These are phyloP conservation scores for Aureobasidium sp. DNA, from an alignment of 2,329 filamentous ascomycete species.

Conservation along the genomic window DNA sequence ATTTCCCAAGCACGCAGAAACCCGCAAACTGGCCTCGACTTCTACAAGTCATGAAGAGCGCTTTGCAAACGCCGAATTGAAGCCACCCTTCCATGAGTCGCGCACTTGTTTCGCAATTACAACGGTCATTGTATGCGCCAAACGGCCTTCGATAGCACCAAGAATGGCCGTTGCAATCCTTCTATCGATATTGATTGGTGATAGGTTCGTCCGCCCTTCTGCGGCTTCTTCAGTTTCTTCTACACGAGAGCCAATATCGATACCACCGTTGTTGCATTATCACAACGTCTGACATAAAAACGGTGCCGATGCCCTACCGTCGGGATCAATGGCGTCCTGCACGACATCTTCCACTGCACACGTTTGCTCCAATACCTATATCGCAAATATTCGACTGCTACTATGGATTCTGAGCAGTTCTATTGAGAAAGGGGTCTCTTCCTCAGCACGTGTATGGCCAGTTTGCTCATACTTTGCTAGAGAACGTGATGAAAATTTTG, in stretches of 20 bases:
- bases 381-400: neutral
- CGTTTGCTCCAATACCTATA: conserved; percentile 10
- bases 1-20: neutral
- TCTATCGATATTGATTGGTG: conserved; percentile 14
- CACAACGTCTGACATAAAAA: conserved; percentile 10
- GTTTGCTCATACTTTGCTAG: neutral
- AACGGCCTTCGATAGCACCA: conserved; percentile 15
- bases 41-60: neutral
- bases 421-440: neutral
- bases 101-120: conserved; percentile 3
- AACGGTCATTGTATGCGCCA: conserved; percentile 8
- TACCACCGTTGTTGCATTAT: conserved; percentile 12
- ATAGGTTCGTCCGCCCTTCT: conserved; percentile 6
- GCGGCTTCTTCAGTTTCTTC: conserved; percentile 1
- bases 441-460: neutral
- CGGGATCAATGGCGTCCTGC: conserved; percentile 1
- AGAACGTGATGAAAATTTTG: neutral
- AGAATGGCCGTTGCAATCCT: conserved; percentile 12
- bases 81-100: conserved; percentile 4
- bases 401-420: neutral
- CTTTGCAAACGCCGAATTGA: conserved; percentile 9
- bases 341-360: conserved; percentile 4
- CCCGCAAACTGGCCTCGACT: conserved; percentile 6
- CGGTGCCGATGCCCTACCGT: conserved; percentile 3
- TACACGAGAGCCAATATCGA: conserved; percentile 11